Conservation (phyloP, 305 asterid genomes). For the Plantago lanceolata region DNA sequence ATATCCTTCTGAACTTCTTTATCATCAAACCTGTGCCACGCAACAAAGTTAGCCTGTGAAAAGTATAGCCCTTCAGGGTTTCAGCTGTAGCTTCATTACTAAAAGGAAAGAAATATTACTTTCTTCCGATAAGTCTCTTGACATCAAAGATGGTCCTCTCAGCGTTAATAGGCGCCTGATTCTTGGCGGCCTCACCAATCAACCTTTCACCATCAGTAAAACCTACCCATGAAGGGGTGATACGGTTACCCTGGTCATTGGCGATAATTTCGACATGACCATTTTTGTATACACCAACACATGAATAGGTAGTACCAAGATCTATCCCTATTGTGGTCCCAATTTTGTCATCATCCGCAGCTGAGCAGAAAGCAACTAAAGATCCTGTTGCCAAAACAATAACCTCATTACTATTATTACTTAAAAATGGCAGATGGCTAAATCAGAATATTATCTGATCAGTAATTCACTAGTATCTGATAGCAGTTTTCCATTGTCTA, state of each 20-base stretch:
- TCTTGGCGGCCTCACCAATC: slow-evolving; percentile 64
- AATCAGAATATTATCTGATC: no score
- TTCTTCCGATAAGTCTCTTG: slow-evolving; percentile 58
- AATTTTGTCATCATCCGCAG: slow-evolving; percentile 46
- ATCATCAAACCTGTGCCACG: slow-evolving; percentile 41
- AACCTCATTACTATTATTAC: neutral
- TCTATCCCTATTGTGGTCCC: slow-evolving; percentile 57
- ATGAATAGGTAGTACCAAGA: slow-evolving; percentile 52
- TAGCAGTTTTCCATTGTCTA: no score
- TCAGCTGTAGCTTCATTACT: neutral
- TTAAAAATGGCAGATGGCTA: no score
- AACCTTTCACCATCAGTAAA: slow-evolving; percentile 53
- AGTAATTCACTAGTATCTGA: no score
- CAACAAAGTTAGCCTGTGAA: neutral
- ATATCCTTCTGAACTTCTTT: slow-evolving; percentile 55
- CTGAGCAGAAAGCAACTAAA: slow-evolving; percentile 47
- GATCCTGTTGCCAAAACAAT: slow-evolving; percentile 43
- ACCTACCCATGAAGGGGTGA: slow-evolving; percentile 59
- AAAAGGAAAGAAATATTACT: slow-evolving; percentile 27
- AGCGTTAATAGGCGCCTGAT: slow-evolving; percentile 50
- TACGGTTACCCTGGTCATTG: slow-evolving; percentile 51
- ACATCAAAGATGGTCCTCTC: slow-evolving; percentile 58
- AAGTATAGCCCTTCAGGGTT: neutral
- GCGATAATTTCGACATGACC: slow-evolving; percentile 51
- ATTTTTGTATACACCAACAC: slow-evolving; percentile 56